These are phyloP conservation scores for Epichloe uncinata DNA, from an alignment of 2,329 filamentous ascomycete genomes.

Conservation along the genomic window DNA sequence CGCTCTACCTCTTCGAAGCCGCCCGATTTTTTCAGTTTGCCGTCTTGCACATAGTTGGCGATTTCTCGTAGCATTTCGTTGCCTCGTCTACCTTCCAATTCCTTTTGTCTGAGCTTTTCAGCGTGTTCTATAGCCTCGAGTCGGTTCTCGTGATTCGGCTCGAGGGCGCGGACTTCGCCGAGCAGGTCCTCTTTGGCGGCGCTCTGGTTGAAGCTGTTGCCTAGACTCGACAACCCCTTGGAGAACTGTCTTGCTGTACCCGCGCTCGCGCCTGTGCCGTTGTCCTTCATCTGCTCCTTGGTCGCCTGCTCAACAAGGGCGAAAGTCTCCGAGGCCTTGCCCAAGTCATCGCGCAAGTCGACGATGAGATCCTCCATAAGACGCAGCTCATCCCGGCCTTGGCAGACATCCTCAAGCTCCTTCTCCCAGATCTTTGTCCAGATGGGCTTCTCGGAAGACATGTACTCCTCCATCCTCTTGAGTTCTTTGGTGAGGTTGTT, in stretches of 20 bases:
- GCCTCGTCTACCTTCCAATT: conserved; percentile 63
- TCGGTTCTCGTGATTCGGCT: conserved; percentile 86
- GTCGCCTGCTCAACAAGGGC: conserved; percentile 92
- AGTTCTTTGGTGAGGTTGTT: conserved; percentile 69
- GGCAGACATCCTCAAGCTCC: conserved; percentile 88
- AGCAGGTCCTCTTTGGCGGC: conserved; percentile 85
- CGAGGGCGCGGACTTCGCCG: conserved; percentile 82
- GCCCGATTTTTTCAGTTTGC: conserved; percentile 89
- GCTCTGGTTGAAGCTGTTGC: conserved; percentile 51
- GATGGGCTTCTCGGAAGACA: conserved; percentile 82
- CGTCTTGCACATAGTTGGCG: conserved; percentile 71
- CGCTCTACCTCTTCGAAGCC: conserved; percentile 91
- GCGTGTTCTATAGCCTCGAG: conserved; percentile 96
- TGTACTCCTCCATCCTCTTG: conserved; percentile 86
- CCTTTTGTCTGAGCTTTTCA: conserved; percentile 79
- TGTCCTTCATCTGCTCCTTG: conserved; percentile 88
- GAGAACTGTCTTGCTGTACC: conserved; percentile 43
- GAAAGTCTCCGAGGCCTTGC: conserved; percentile 89
- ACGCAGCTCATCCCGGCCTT: conserved; percentile 85
- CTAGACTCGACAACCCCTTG: conserved; percentile 37
- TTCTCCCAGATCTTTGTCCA: conserved; percentile 99
- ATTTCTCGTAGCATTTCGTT: conserved; percentile 78
- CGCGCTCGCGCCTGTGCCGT: conserved; percentile 36
- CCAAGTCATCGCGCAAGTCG: conserved; percentile 85
- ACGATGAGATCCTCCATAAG: conserved; percentile 92